Percentiles rank a stretch among this genome's conserved stretches.
phyloP scores from a whole-genome alignment of 306 rosid genomes.

The Glycine tomentella region DNA sequence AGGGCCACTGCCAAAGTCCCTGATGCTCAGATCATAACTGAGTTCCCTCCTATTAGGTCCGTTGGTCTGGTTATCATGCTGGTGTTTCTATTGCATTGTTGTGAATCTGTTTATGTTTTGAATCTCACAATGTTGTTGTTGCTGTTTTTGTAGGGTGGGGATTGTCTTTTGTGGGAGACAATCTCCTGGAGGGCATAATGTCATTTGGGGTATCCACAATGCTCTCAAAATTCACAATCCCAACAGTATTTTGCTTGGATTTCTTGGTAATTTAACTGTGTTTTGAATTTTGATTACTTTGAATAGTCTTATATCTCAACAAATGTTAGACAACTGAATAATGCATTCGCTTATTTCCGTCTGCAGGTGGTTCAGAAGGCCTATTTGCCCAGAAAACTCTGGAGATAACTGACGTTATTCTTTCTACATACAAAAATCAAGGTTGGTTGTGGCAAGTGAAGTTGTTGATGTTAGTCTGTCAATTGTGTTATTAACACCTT shows the following conservation, averaged over 20 bases:
- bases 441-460: conserved; percentile 57
- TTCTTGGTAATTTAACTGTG: conserved; percentile 67
- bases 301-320: conserved; percentile 7
- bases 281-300: conserved; percentile 18
- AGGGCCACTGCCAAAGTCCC: conserved; percentile 91
- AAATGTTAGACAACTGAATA: not conserved
- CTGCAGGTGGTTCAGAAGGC: conserved; percentile 96
- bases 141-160: conserved; percentile 75
- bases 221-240: conserved; percentile 91
- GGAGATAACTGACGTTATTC: conserved; percentile 80
- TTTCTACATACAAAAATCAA: conserved; percentile 91
- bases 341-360: conserved; percentile 35
- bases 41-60: conserved; percentile 79
- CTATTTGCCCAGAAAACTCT: conserved; percentile 90
- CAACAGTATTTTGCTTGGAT: conserved; percentile 79
- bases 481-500: conserved; percentile 15
- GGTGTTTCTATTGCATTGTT: conserved; percentile 21
- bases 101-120: conserved; percentile 36
- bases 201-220: conserved; percentile 85
- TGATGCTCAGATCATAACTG: conserved; percentile 91
- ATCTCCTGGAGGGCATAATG: conserved; percentile 99
- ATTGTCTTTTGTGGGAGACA: conserved; percentile 95
- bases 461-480: not conserved
- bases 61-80: not conserved
- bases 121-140: conserved; percentile 41